Evolutionary conservation across 2,329 filamentous ascomycete genomes (phyloP), one percentile per base, ranked within the genome.

Genomic region (Thelonectria rubi): DNA sequence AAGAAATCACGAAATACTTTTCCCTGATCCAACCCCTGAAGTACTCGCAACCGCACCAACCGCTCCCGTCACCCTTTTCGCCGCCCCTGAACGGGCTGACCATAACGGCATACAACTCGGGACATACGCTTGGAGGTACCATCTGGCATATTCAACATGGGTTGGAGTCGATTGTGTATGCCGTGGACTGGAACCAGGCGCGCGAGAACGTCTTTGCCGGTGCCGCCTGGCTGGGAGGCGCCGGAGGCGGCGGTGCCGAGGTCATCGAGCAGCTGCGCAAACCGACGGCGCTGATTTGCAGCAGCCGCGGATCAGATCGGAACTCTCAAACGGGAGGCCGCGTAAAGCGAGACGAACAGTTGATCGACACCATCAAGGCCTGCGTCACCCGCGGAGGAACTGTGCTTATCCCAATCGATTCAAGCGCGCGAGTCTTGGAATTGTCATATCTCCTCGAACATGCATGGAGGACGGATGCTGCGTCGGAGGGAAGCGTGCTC

Each of bases 81-180:
- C 93, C 94, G 4, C 91, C 94, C 1, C 82, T 97, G 15, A 94
- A 95, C 69, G 94, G 94, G 5, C 86, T 99, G 17, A 97, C 93
- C 2, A 92, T 99, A 67, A 99, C 95, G 1, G 95, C 95, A 1
- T 98, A 98, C 80, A 97, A 96, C 78, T 93, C 95, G 8, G 95
- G 95, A 65, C 94, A 97, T 75, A 97, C 94, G 0, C 86, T 98
- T 0, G 95, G 95, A 76, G 95, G 95, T 58, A 98, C 95, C 21
- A 97, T 99, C 81, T 99, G 95, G 95, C 94, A 98, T 73, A 94
- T 99, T 66, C 94, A 98, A 72, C 93, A 98, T 80, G 93, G 94
- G 0, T 85, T 97, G 74, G 95, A 99, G 76, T 97, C 94, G 1
- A 94, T 99, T 43, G 94, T 99, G 1, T 98, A 99, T 72, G 94